phyloP scores from a whole-genome alignment of 2,329 filamentous ascomycete species.

The Arthrobotrys pseudoclavata region DNA sequence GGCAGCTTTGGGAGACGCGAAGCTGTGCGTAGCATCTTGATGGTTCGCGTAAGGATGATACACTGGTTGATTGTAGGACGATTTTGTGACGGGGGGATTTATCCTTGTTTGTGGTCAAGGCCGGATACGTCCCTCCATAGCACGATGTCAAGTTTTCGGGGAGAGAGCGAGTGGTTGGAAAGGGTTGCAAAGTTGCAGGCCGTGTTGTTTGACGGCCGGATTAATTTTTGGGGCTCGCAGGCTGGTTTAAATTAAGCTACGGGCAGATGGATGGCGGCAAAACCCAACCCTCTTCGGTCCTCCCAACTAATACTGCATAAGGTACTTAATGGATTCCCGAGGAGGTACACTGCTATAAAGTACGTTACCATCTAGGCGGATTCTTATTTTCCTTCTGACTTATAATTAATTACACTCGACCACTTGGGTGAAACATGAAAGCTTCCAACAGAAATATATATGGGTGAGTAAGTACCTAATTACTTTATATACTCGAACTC shows the following conservation, averaged over 20 bases:
- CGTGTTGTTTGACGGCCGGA: slow-evolving; percentile 12
- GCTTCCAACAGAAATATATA: not conserved
- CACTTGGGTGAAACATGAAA: not conserved
- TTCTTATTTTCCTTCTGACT: too few relatives aligned
- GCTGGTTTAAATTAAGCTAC: not conserved
- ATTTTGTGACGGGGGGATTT: not conserved
- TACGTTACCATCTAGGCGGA: too few relatives aligned
- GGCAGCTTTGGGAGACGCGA: slow-evolving; percentile 39
- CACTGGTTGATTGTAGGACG: not conserved
- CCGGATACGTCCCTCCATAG: slow-evolving; percentile 24
- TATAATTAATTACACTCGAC: too few relatives aligned
- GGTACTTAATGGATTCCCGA: too few relatives aligned
- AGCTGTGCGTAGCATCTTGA: slow-evolving; percentile 49
- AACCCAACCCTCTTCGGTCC: not conserved
- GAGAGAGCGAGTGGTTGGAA: slow-evolving; percentile 13
- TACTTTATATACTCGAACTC: not conserved
- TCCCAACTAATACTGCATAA: not conserved
- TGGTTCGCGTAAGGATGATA: not conserved
- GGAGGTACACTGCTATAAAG: too few relatives aligned
- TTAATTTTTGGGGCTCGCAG: slow-evolving; percentile 7
- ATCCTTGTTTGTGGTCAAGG: slow-evolving; percentile 9
- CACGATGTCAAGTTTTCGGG: slow-evolving; percentile 19
- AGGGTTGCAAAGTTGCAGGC: not conserved
- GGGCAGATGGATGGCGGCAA: slow-evolving; percentile 15
- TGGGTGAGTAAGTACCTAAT: too few relatives aligned